Evolutionary conservation across 371 early-diverging fungal genomes (phyloP).

Genomic region (Apophysomyces sp.): DNA sequence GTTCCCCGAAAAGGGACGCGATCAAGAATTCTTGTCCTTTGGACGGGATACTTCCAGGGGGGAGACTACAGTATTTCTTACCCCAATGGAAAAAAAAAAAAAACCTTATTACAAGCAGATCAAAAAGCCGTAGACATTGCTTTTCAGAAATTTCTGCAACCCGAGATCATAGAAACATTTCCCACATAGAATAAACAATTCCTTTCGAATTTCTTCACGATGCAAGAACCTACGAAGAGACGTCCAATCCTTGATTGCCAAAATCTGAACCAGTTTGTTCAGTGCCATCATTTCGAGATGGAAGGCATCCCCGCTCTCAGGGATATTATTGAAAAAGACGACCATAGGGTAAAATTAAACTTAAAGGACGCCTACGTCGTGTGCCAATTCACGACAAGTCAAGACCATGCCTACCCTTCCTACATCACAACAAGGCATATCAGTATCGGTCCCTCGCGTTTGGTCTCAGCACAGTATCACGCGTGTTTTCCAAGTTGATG

Average conservation of each 20-base stretch:
- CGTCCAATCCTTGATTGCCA: slow-evolving; percentile 8
- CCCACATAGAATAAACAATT: background rate
- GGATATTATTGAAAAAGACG: slow-evolving; percentile 7
- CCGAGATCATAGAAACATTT: background rate
- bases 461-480: background rate
- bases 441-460: background rate
- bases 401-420: background rate
- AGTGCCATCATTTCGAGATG: slow-evolving; percentile 13
- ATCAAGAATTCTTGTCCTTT: no score
- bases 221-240: slow-evolving; percentile 5
- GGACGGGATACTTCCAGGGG: slow-evolving; percentile 2
- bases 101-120: background rate
- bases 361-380: slow-evolving; percentile 10
- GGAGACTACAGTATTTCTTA: background rate
- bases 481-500: slow-evolving; percentile 1
- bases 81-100: background rate
- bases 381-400: slow-evolving; percentile 7
- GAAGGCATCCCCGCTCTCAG: slow-evolving; percentile 11
- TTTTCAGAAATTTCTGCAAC: background rate
- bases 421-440: background rate
- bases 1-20: no score
- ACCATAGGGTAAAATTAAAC: slow-evolving; percentile 5
- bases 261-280: slow-evolving; percentile 2
- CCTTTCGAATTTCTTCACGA: slow-evolving; percentile 8
- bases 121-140: background rate